A percentile compares a stretch with the other conserved stretches of the same genome.
These are phyloP conservation scores for Aspergillus biplanus DNA, from an alignment of 495 filamentous ascomycete genomes.

Conservation along the genomic window DNA sequence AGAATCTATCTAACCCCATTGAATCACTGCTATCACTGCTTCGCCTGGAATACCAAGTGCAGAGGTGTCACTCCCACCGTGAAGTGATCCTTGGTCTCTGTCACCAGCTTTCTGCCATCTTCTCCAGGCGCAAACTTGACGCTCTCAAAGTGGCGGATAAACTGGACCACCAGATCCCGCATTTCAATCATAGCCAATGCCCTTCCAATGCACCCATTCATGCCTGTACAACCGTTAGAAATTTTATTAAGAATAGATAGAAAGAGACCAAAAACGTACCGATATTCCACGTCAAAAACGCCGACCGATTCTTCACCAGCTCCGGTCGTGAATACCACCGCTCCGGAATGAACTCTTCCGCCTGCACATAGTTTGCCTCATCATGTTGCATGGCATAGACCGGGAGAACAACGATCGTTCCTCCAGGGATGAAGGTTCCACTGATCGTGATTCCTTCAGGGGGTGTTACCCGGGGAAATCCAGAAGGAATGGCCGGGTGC, in stretches of 20 bases:
- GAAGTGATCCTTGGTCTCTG: slow-evolving; percentile 36
- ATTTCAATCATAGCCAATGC: slow-evolving; percentile 37
- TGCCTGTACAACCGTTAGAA: neutral
- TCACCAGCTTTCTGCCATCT: slow-evolving; percentile 35
- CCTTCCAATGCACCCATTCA: slow-evolving; percentile 30
- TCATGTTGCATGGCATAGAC: slow-evolving; percentile 21
- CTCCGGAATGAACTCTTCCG: slow-evolving; percentile 18
- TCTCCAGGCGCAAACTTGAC: slow-evolving; percentile 38
- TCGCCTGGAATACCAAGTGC: slow-evolving; percentile 18
- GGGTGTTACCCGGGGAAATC: slow-evolving; percentile 42
- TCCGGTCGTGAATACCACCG: slow-evolving; percentile 15
- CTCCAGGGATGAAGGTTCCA: slow-evolving; percentile 46
- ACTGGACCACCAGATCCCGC: slow-evolving; percentile 28
- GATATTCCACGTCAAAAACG: slow-evolving; percentile 29
- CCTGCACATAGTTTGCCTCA: slow-evolving; percentile 22
- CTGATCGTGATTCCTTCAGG: slow-evolving; percentile 49
- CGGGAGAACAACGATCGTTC: slow-evolving; percentile 38
- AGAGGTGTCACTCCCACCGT: slow-evolving; percentile 30
- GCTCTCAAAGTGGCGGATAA: slow-evolving; percentile 30
- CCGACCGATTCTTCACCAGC: slow-evolving; percentile 9
- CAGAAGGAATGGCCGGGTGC: slow-evolving; percentile 29
- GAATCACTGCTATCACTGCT: neutral
- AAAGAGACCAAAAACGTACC: neutral
- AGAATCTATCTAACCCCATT: too few species aligned
- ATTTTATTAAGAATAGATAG: neutral